Base-by-base conservation (phyloP, 2,329 filamentous ascomycete genomes). In the Aureobasidium melanogenum region DNA sequence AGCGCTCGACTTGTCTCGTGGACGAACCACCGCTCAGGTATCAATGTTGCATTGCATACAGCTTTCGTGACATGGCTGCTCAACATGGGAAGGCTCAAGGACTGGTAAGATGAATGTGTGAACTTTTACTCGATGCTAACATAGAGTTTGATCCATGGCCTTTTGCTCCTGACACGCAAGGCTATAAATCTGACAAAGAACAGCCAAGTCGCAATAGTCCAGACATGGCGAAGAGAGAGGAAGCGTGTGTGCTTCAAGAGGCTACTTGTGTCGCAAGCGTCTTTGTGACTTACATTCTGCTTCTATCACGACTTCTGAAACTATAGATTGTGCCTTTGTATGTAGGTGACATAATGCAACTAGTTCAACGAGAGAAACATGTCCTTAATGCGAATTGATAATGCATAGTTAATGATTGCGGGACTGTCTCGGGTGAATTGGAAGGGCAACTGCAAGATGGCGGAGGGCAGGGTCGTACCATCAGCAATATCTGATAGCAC, bases 51-150 rank as follows among this genome's bases (percentile, higher is more conserved):
- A 10, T 50, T 61, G 3, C 59, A 55, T 22, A n/a, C 30, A 28
- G 38, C 48, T 38, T 55, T 61, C 19, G 50, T 46, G 24, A 55
- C 24, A n/a, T 61, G 59, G 59, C 28, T 61, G 8, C 28, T 34
- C 30, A 50, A 38, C 19, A 61, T 61, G 59, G 43, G 17, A 32
- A 61, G 46, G 30, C 24, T 61, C 48, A 61, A 26, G 47, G 38
- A 28, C 7, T 61, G 48, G 38, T 61, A 22, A 50, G 41, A n/a
- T 61, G 59, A 50, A 52, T 61, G 47, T 61, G 59, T 38, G 28
- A 39, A 9, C 22, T 26, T 9, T 28, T 61, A 12, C 32, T 61
- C 5, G 12, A 61, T 61, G 48, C 48, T n/a, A 50, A 61, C 22
- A 36, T 34, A 19, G 41, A 41, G 4, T 8, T 8, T 61, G 30